Evolutionary conservation across 441 rosid species (phyloP), one percentile per base, ranked within the genome.

Genomic region (Mallotus japonicus): DNA sequence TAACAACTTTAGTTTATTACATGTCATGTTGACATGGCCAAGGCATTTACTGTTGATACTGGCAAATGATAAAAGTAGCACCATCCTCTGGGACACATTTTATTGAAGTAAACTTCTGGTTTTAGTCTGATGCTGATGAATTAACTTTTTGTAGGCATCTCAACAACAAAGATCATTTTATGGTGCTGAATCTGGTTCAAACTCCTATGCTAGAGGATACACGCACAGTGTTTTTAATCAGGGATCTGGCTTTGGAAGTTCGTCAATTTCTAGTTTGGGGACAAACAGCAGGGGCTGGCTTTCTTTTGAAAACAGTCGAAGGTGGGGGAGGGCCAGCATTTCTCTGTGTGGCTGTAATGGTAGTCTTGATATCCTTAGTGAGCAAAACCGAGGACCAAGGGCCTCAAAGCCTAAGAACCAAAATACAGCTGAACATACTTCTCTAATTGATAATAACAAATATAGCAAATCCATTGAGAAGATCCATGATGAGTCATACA

Each of bases 351-450:
- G 82, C 71, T 83, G 88, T 40, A 85, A 63, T 79, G 88, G 87
- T 76, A 79, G 78, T 20, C 83, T 79, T 79, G 90, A 85, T 80
- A 73, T 79, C 71, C 89, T 92, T 57, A 87, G 82, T 54, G 91
- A 85, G 62, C 87, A 80, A 73, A 91, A 88, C 82, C 88, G 95
- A 55, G 97, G 97, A 65, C 97, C 97, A 46, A 81, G 97, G 77
- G 87, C 93, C 62, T 84, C 88, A 57, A 90, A 84, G 81, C 73
- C 82, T 57, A 88, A 88, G 84, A 82, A 68, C 75, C 89, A 86
- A 81, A 81, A 77, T 61, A 63, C 77, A 51, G 62, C 79, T 55
- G 87, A 84, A 67, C 75, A 73, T 59, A 44, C 75, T 67, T 78
- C 87, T 67, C 73, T 85, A 54, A 76, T 77, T 40, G 79, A 79